Evolutionary conservation across 2,329 filamentous ascomycete genomes (phyloP), one percentile per base, ranked within the genome.

Genomic region (Claviceps spartinae): DNA sequence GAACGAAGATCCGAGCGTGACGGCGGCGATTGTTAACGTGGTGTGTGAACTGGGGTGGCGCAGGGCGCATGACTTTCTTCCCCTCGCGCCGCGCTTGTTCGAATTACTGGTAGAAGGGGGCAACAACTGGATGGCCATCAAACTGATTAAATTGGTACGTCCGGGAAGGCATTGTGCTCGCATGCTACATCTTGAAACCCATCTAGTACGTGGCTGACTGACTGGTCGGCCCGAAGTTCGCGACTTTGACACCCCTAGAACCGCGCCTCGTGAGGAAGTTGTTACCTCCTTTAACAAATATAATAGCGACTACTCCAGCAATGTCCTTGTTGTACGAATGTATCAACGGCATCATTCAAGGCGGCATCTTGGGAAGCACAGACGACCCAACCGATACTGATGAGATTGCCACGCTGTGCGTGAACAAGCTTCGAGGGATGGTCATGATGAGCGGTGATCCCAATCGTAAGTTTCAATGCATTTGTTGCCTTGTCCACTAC

Each of bases 71-170:
- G 93, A 98, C 67, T 97, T 97, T 60, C 73, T 98, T 34, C 88
- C 93, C 14, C 74, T 98, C 34, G 93, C 93, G 0, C 93, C 93
- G 8, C 78, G 93, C 54, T 70, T 98, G 26, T 98, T 97, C 61
- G 90, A 96, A 63, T 76, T 98, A 18, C 73, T 98, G 26, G 90
- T 96, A 13, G 86, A 94, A 55, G 85, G 89, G 52, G 86, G 86
- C 40, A 97, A 98, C 68, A 98, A 98, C 68, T 98, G 93, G 93
- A 97, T 98, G 91, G 90, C 90, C 54, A 98, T 98, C 65, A 98
- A 98, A 67, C 81, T 98, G 56, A 97, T 98, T 66, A 98, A 98
- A 70, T 77, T 98, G 56, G 88, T 91, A 44, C n/a, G 63, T 44
- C 14, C 16, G 11, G 42, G 16, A 26, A 26, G 5, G 4, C 22